Evolutionary conservation across 768 basidiomycete species (phyloP).

Genomic region (Mycena olivaceomarginata): DNA sequence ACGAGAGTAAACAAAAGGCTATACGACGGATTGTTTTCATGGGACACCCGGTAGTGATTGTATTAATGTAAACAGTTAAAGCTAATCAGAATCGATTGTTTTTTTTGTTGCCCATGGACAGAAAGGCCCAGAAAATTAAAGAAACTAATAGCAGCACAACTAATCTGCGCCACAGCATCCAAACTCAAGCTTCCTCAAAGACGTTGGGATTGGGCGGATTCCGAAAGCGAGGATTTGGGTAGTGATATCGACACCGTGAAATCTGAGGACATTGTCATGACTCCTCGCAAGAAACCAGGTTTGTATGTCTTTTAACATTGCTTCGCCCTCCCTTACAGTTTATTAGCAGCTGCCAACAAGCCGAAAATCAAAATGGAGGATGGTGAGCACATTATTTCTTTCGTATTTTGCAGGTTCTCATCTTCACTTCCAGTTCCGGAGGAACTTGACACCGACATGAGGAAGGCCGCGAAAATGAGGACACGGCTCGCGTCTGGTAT

Average conservation of each 20-base stretch:
- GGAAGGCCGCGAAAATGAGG: slow-evolving; percentile 10
- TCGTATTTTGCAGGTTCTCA: too few species aligned
- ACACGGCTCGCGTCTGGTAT: slow-evolving; percentile 12
- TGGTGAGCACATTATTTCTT: not conserved
- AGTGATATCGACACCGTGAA: slow-evolving; percentile 10
- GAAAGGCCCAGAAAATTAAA: too few species aligned
- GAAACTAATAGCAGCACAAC: too few species aligned
- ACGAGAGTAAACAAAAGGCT: too few species aligned
- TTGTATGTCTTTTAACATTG: not conserved
- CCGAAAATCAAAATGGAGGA: slow-evolving; percentile 1
- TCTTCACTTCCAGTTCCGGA: too few species aligned
- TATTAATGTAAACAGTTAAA: too few species aligned
- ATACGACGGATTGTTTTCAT: too few species aligned
- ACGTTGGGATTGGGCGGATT: slow-evolving; percentile 12
- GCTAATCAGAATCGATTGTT: too few species aligned
- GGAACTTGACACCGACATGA: slow-evolving; percentile 4
- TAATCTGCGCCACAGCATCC: too few species aligned
- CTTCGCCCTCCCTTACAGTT: not conserved
- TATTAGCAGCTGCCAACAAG: not conserved
- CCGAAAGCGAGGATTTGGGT: slow-evolving; percentile 19
- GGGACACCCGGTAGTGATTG: too few species aligned
- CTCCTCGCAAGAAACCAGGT: slow-evolving; percentile 1
- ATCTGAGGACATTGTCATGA: slow-evolving; percentile 8
- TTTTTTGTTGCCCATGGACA: too few species aligned
- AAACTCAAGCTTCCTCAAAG: not conserved